Percentiles rank a stretch among this genome's conserved stretches.
phyloP scores from a whole-genome alignment of 2,329 filamentous ascomycete genomes.

The Trichoderma endophyticum region DNA sequence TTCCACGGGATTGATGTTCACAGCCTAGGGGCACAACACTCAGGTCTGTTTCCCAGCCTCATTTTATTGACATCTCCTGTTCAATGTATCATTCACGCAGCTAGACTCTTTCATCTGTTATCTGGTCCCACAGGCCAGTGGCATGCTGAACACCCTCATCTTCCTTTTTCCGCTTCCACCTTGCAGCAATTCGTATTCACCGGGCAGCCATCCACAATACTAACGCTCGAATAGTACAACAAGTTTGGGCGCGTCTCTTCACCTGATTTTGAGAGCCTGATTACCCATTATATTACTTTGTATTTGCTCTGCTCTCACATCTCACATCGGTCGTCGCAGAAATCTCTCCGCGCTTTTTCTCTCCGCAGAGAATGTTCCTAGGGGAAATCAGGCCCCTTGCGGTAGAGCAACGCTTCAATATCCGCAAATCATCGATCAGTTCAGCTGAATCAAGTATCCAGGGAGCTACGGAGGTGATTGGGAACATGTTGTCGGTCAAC shows the following conservation, averaged over 20 bases:
- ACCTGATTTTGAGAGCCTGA: background rate
- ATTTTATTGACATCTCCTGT: background rate
- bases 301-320: background rate
- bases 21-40: background rate
- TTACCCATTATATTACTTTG: too few species aligned
- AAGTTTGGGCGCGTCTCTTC: background rate
- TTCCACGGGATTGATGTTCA: background rate
- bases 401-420: background rate
- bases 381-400: background rate
- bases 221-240: background rate
- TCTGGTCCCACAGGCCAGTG: background rate
- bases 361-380: constrained; percentile 7
- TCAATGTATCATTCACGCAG: background rate
- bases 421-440: background rate
- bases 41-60: background rate
- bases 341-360: background rate
- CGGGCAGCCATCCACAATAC: background rate
- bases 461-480: background rate
- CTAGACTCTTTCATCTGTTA: background rate
- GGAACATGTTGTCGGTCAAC: constrained; percentile 37
- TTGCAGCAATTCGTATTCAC: background rate
- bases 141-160: background rate
- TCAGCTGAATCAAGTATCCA: background rate
- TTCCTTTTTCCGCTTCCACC: background rate
- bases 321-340: background rate